Conservation (phyloP, 1,284 basidiomycete genomes). For the Gomphus bonarii region DNA sequence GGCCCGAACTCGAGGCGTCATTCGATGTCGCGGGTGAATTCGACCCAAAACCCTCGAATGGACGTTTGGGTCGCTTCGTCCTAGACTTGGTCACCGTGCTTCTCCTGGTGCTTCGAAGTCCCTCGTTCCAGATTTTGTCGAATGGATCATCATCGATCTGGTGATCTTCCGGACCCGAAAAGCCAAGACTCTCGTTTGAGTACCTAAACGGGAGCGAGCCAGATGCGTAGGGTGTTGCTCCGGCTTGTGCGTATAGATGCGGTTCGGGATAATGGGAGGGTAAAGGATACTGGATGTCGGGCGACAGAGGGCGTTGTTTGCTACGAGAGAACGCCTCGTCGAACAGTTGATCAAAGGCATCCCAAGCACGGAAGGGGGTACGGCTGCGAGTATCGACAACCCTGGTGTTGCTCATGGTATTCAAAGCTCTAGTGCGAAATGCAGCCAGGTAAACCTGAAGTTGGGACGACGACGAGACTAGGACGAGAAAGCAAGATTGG, state of each 20-base stretch:
- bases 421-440: not conserved
- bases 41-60: not conserved
- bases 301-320: slow-evolving; percentile 1
- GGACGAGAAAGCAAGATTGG: not conserved
- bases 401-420: not conserved
- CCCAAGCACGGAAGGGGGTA: slow-evolving; percentile 6
- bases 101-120: not conserved
- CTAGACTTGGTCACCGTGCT: slow-evolving; percentile 6
- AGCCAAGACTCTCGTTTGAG: slow-evolving; percentile 4
- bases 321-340: slow-evolving; percentile 11
- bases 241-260: not conserved
- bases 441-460: not conserved
- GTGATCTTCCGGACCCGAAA: not conserved
- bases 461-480: not conserved
- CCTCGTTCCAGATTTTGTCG: slow-evolving; percentile 6
- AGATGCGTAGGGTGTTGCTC: slow-evolving; percentile 2
- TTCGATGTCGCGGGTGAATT: slow-evolving; percentile 2
- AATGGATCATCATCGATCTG: not conserved
- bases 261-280: not conserved
- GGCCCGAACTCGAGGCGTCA: slow-evolving; percentile 1
- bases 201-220: not conserved
- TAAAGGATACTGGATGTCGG: slow-evolving; percentile 1
- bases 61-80: not conserved
- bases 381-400: not conserved
- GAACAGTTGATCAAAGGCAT: slow-evolving; percentile 11